Evolutionary conservation across 1,139 yeast species (phyloP), one percentile per base, ranked within the genome.

Genomic region (Candida glucosophila): DNA sequence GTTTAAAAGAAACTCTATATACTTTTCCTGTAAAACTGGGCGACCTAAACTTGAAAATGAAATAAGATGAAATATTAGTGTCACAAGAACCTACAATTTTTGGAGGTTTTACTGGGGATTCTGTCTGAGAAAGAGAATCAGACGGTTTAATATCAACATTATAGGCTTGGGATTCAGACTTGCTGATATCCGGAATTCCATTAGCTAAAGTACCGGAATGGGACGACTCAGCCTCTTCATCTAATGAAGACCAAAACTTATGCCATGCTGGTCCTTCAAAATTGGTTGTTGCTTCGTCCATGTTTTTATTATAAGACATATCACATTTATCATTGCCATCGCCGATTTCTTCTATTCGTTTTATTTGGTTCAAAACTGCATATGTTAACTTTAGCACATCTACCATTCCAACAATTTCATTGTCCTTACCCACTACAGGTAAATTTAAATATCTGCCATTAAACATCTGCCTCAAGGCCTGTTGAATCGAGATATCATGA

Each of bases 201-300:
- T 55, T 46, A 1, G 44, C 38, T 12, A 50, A 28, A 1, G 70
- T 54, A 30, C 64, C 77, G 2, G 83, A 75, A 36, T 66, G 75
- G 8, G 67, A 52, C 0, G 83, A 74, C 27, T 67, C 79, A 4
- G 69, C 47, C 30, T 69, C 74, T 32, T 66, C 55, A 34, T 79
- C 92, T 28, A 82, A 55, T 2, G 90, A 73, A 27, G 81, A 76
- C 95, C 95, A 83, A 46, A 83, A 82, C 48, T 73, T 75, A 51
- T 80, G 79, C 94, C 94, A 83, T 1, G 92, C 88, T 5, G 94
- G 93, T 2, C 92, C 92, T 36, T 71, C 75, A n/a, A 13, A 10
- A 19, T 19, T 13, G 2, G 31, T 11, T 12, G 25, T 29, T 13
- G 24, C 25, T 5, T 39, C 46, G n/a, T n/a, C n/a, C n/a, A n/a